A percentile compares a stretch with the other conserved stretches of the same genome.
phyloP scores from a whole-genome alignment of 1,139 yeast species.

The Taphrina communis region DNA sequence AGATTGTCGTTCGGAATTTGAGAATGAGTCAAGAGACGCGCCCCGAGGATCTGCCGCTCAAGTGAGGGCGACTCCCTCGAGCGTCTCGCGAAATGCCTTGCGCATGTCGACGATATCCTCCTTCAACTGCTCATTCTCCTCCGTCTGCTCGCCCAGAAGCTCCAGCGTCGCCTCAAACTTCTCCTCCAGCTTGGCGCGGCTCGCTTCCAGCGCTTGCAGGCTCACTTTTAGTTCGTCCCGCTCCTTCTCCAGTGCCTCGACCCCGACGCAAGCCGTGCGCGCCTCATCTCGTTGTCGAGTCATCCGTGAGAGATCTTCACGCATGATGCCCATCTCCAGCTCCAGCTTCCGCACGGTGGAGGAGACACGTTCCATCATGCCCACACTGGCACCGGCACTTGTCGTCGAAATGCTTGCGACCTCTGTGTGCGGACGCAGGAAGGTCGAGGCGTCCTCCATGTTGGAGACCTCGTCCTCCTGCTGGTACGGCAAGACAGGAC shows the following conservation, averaged over 20 bases:
- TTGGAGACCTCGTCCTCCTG: conserved; percentile 8
- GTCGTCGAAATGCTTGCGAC: conserved; percentile 17
- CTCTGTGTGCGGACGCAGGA: conserved; percentile 21
- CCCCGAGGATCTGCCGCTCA: conserved; percentile 3
- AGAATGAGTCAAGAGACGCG: conserved; percentile 3
- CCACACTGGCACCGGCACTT: conserved; percentile 39
- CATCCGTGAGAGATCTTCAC: conserved; percentile 66
- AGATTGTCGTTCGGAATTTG: background rate
- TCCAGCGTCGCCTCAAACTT: conserved; percentile 68
- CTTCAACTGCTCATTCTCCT: conserved; percentile 77
- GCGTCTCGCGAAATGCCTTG: conserved; percentile 78
- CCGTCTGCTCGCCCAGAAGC: conserved; percentile 85
- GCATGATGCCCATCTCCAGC: conserved; percentile 69
- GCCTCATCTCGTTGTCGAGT: conserved; percentile 67
- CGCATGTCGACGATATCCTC: conserved; percentile 91
- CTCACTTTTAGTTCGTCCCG: conserved; percentile 54
- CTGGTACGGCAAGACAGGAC: conserved; percentile 5
- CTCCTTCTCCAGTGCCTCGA: conserved; percentile 63
- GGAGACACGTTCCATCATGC: conserved; percentile 63
- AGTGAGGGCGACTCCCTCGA: conserved; percentile 56
- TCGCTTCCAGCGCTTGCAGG: conserved; percentile 51
- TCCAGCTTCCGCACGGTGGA: conserved; percentile 79
- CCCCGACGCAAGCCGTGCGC: conserved; percentile 67
- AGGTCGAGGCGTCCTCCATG: conserved; percentile 5
- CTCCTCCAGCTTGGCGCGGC: conserved; percentile 53